These are phyloP conservation scores for Aspergillus fumigatus DNA, from an alignment of 2,329 filamentous ascomycete species.

Conservation along the genomic window DNA sequence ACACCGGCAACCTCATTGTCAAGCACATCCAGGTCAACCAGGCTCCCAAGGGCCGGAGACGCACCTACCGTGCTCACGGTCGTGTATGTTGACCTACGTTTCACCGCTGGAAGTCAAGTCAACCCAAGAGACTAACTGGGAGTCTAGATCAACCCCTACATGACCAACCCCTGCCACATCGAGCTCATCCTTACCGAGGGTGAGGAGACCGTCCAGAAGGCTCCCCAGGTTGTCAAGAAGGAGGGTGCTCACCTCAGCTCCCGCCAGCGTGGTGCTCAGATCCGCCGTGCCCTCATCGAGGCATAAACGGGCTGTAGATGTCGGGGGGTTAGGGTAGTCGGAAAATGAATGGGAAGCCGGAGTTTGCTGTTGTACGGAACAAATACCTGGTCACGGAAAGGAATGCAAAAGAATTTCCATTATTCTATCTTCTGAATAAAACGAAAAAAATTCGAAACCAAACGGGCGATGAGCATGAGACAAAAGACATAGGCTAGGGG, in stretches of 20 bases:
- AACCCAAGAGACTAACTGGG: background rate
- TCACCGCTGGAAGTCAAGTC: background rate
- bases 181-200: conserved; percentile 99
- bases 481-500: background rate
- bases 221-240: conserved; percentile 61
- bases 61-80: conserved; percentile 99
- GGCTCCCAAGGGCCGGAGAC: conserved; percentile 97
- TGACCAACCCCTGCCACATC: conserved; percentile 99
- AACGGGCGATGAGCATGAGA: conserved; percentile 7
- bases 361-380: conserved; percentile 34
- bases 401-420: conserved; percentile 21
- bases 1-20: conserved; percentile 95
- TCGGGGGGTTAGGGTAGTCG: conserved; percentile 23
- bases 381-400: conserved; percentile 27
- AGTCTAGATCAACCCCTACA: conserved; percentile 98
- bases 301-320: conserved; percentile 40
- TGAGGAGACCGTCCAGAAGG: conserved; percentile 94
- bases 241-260: conserved; percentile 69
- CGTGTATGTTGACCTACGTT: conserved; percentile 66
- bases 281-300: conserved; percentile 58
- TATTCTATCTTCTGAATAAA: conserved; percentile 12
- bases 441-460: conserved; percentile 10
- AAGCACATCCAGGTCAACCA: conserved; percentile 99
- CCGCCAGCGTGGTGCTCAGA: conserved; percentile 77
- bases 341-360: conserved; percentile 33